These are phyloP conservation scores for Penicillium sp. DNA, from an alignment of 2,329 filamentous ascomycete species.

Conservation along the genomic window DNA sequence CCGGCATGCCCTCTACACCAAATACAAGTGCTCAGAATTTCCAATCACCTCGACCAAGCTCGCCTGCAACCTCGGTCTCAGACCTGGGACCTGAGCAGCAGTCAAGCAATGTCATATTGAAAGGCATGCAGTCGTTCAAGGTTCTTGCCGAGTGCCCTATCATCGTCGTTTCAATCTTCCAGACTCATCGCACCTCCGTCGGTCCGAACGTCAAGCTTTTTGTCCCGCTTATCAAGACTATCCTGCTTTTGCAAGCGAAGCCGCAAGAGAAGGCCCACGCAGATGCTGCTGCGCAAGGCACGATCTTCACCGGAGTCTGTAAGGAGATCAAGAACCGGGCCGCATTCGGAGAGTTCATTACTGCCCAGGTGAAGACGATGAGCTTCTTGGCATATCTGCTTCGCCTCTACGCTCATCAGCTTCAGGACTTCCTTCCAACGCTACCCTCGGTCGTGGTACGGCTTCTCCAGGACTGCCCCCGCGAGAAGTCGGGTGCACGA, in stretches of 20 bases:
- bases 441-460: constrained; percentile 88
- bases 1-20: constrained; percentile 53
- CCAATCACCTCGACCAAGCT: constrained; percentile 84
- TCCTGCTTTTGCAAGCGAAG: constrained; percentile 82
- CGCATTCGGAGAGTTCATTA: constrained; percentile 96
- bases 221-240: constrained; percentile 88
- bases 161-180: constrained; percentile 97
- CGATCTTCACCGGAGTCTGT: constrained; percentile 88
- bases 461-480: constrained; percentile 85
- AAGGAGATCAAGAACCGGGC: constrained; percentile 88
- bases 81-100: constrained; percentile 83
- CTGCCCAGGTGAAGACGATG: constrained; percentile 98
- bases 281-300: constrained; percentile 74
- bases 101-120: constrained; percentile 74
- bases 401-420: constrained; percentile 78
- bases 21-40: constrained; percentile 61
- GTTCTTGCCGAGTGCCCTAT: constrained; percentile 97
- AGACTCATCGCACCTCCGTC: constrained; percentile 79
- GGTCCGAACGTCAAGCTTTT: constrained; percentile 84
- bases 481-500: constrained; percentile 87
- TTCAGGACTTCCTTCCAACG: constrained; percentile 81
- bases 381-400: constrained; percentile 94
- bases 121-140: constrained; percentile 98
- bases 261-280: constrained; percentile 89
- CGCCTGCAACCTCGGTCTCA: constrained; percentile 74